Conservation (phyloP, 1,284 basidiomycete genomes). For the Microbotryomycetes sp. region DNA sequence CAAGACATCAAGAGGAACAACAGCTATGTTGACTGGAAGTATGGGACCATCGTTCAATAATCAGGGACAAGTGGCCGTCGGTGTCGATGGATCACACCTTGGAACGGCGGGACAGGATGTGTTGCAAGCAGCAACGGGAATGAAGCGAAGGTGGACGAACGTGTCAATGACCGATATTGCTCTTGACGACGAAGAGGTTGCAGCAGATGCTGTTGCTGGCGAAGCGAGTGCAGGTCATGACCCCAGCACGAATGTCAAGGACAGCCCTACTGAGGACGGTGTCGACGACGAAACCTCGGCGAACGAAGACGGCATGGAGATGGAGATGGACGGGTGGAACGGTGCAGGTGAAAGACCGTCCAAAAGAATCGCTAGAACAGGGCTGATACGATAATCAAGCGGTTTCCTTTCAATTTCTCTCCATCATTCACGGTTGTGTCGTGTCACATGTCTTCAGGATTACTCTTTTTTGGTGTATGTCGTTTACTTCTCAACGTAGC, state of each 20-base stretch:
- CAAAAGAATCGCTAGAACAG: slow-evolving; percentile 13
- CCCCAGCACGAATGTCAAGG: no score
- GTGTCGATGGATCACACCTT: neutral
- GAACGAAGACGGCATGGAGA: slow-evolving; percentile 2
- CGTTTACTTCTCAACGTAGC: neutral
- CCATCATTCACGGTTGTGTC: neutral
- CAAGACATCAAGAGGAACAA: neutral
- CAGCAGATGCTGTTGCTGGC: neutral
- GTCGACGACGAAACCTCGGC: slow-evolving; percentile 11
- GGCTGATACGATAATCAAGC: neutral
- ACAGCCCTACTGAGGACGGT: no score
- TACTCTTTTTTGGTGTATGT: neutral
- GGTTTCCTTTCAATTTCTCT: neutral
- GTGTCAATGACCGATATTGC: neutral
- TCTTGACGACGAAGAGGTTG: slow-evolving; percentile 3
- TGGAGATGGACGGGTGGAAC: slow-evolving; percentile 25
- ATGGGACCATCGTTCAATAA: neutral
- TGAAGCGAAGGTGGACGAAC: slow-evolving; percentile 22
- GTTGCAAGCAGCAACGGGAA: slow-evolving; percentile 2
- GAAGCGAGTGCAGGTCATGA: neutral
- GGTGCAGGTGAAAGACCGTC: slow-evolving; percentile 18
- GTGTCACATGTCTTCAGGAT: no score
- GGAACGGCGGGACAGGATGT: neutral
- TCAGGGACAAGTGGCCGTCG: neutral
- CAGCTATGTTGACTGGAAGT: no score